Conservation (phyloP, 2,329 filamentous ascomycete species). For the Elsinoe fawcettii region DNA sequence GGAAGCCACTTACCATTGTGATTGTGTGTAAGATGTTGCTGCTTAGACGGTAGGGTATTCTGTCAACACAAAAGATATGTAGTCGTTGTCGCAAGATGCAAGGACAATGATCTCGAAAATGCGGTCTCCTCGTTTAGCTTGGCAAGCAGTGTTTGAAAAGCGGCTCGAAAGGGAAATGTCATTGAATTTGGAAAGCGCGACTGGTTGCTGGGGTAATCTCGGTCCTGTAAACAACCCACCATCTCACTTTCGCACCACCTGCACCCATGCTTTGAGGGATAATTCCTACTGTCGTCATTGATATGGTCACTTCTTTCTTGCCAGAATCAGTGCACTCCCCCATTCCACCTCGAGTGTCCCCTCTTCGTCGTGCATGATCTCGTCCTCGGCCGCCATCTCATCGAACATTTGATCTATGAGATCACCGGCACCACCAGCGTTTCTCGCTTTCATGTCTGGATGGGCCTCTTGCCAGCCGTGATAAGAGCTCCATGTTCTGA, state of each 20-base stretch:
- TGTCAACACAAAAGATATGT: background rate
- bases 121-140: constrained; percentile 3
- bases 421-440: constrained; percentile 52
- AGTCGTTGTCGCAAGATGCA: background rate
- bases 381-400: constrained; percentile 47
- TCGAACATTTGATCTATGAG: constrained; percentile 57
- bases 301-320: constrained; percentile 34
- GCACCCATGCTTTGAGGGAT: too few relatives aligned
- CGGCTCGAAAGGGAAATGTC: constrained; percentile 2
- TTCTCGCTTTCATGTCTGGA: constrained; percentile 42
- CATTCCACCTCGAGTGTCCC: constrained; percentile 52
- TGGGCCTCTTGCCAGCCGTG: constrained; percentile 52
- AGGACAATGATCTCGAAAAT: background rate
- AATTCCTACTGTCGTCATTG: background rate
- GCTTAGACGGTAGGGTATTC: background rate
- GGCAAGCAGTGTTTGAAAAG: constrained; percentile 12
- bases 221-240: background rate
- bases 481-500: constrained; percentile 54
- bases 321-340: constrained; percentile 54
- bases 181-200: background rate
- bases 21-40: background rate
- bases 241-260: too few relatives aligned
- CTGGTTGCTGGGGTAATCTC: constrained; percentile 5
- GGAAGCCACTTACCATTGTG: background rate
- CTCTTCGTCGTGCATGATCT: constrained; percentile 42